These are phyloP conservation scores for Oryza coarctata DNA, from an alignment of 176 grass and related monocot species.

Conservation along the genomic window DNA sequence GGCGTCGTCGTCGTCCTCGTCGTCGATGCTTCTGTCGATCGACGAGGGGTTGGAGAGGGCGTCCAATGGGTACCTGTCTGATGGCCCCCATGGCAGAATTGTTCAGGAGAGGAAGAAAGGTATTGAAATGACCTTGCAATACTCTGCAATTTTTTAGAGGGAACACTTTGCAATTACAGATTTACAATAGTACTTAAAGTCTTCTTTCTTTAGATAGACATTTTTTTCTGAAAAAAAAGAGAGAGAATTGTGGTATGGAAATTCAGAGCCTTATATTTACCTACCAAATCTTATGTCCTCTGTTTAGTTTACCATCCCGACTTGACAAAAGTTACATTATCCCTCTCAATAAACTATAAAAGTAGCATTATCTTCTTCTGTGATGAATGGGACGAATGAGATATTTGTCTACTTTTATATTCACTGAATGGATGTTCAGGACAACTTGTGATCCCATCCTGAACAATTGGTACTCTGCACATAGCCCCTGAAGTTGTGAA, in stretches of 20 bases:
- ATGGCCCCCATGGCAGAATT: conserved; percentile 55
- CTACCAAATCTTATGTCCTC: not conserved
- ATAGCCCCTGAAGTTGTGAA: not conserved
- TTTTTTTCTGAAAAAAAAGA: not conserved
- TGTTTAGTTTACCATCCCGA: conserved; percentile 12
- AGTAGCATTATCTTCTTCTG: conserved; percentile 20
- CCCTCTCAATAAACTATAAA: not conserved
- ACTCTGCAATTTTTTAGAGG: not conserved
- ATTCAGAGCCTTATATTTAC: not conserved
- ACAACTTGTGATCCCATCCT: conserved; percentile 6
- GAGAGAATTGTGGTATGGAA: not conserved
- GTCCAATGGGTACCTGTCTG: conserved; percentile 77
- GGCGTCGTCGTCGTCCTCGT: conserved; percentile 52
- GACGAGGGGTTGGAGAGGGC: conserved; percentile 60
- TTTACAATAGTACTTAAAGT: not conserved
- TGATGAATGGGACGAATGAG: not conserved
- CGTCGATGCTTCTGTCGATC: conserved; percentile 60
- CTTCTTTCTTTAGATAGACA: not conserved
- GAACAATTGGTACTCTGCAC: not conserved
- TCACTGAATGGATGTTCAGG: not conserved
- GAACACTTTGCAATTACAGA: not conserved
- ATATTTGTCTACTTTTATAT: not conserved
- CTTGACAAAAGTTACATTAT: conserved; percentile 40
- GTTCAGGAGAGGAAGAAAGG: conserved; percentile 89
- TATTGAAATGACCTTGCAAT: conserved; percentile 14